phyloP scores from a whole-genome alignment of 768 basidiomycete genomes.

The Suillus occidentalis region DNA sequence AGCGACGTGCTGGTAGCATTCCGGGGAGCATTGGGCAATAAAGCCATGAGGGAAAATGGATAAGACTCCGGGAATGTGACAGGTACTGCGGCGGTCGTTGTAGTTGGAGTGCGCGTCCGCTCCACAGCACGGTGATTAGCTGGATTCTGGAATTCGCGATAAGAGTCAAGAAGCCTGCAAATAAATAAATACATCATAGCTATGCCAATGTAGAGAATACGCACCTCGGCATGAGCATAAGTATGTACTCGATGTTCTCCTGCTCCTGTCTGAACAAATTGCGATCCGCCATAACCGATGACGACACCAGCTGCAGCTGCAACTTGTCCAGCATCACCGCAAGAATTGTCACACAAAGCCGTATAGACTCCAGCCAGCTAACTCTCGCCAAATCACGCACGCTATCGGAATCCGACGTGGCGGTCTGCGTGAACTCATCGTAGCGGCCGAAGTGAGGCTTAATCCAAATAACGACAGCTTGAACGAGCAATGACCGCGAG shows the following conservation, averaged over 20 bases:
- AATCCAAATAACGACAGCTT: constrained; percentile 89
- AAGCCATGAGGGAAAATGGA: constrained; percentile 80
- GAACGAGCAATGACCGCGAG: constrained; percentile 77
- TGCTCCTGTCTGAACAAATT: constrained; percentile 74
- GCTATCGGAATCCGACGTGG: constrained; percentile 63
- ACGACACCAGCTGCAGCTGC: constrained; percentile 74
- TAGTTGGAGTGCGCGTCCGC: constrained; percentile 58
- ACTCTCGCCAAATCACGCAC: constrained; percentile 74
- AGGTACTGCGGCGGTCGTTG: constrained; percentile 58
- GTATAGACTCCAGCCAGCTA: constrained; percentile 84
- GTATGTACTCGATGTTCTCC: constrained; percentile 85
- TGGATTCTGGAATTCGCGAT: constrained; percentile 75
- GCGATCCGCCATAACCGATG: constrained; percentile 60
- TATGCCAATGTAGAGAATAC: constrained; percentile 17
- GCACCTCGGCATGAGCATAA: constrained; percentile 82
- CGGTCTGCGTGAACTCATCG: constrained; percentile 73
- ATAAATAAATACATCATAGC: constrained; percentile 10
- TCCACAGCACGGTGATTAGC: constrained; percentile 70
- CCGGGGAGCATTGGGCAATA: constrained; percentile 56
- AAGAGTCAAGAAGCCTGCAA: constrained; percentile 79
- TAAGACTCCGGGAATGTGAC: constrained; percentile 93
- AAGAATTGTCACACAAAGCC: constrained; percentile 87
- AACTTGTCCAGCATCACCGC: constrained; percentile 90
- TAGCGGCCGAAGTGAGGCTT: constrained; percentile 93
- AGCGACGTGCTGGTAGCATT: constrained; percentile 41